phyloP scores from a whole-genome alignment of 148 eudicot genomes.

The Euryodendron excelsum region DNA sequence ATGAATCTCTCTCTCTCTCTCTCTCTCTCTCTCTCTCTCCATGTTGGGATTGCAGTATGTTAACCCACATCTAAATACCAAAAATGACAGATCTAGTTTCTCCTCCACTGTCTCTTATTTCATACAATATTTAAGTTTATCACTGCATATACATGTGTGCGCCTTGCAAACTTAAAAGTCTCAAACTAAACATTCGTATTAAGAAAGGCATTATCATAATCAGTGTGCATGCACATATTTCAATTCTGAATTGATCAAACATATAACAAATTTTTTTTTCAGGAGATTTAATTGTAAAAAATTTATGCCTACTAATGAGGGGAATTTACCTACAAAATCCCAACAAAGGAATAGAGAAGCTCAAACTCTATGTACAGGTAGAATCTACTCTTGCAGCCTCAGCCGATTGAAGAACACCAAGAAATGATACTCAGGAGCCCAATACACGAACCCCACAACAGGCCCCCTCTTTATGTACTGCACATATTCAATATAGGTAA shows the following conservation, averaged over 20 bases:
- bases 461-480: slow-evolving; percentile 89
- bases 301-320: neutral
- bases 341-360: slow-evolving; percentile 9
- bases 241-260: neutral
- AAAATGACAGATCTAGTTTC: neutral
- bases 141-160: no score
- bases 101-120: neutral
- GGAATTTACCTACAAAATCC: slow-evolving; percentile 31
- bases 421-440: slow-evolving; percentile 86
- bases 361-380: slow-evolving; percentile 21
- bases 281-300: neutral
- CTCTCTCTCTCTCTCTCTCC: neutral
- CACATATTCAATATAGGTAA: slow-evolving; percentile 27
- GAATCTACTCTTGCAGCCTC: slow-evolving; percentile 58
- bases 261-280: neutral
- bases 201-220: neutral
- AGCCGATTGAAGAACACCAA: slow-evolving; percentile 90
- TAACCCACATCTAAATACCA: neutral
- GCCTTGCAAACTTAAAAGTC: no score
- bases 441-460: slow-evolving; percentile 88
- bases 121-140: no score
- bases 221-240: neutral
- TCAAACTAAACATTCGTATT: neutral
- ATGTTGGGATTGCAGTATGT: neutral
- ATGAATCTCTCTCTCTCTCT: no score